These are phyloP conservation scores for Brettanomyces nanus DNA, from an alignment of 805 yeast species.

Conservation along the genomic window DNA sequence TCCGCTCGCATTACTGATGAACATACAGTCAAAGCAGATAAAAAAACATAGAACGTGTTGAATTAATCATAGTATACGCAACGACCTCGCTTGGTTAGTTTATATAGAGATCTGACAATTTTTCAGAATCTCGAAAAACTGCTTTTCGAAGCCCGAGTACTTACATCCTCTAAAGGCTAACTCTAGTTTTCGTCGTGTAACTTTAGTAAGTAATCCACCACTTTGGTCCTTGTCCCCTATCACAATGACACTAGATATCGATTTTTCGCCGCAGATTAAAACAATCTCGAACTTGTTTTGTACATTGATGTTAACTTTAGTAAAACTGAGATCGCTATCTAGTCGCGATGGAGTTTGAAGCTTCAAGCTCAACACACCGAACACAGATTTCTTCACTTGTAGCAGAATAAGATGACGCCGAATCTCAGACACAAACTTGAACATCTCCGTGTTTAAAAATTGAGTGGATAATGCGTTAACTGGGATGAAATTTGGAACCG, in stretches of 20 bases:
- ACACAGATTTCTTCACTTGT: conserved; percentile 14
- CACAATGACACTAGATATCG: conserved; percentile 13
- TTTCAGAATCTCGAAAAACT: conserved; percentile 10
- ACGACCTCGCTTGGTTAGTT: background rate
- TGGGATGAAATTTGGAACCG: conserved; percentile 27
- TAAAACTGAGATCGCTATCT: conserved; percentile 21
- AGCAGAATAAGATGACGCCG: conserved; percentile 19
- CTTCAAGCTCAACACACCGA: conserved; percentile 9
- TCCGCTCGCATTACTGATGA: background rate
- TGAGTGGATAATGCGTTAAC: conserved; percentile 15
- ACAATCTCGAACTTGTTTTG: conserved; percentile 12
- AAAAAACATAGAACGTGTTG: no score
- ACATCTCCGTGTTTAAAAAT: conserved; percentile 19
- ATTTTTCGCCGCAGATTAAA: conserved; percentile 16
- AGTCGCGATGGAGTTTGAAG: conserved; percentile 11
- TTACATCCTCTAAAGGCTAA: conserved; percentile 13
- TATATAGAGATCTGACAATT: conserved; percentile 5
- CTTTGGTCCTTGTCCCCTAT: conserved; percentile 6
- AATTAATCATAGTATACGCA: no score
- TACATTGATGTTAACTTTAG: conserved; percentile 19
- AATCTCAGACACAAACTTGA: conserved; percentile 19
- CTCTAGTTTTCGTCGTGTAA: conserved; percentile 11
- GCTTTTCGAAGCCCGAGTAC: conserved; percentile 9
- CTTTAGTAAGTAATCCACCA: conserved; percentile 3
- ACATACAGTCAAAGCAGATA: background rate